These are phyloP conservation scores for Acmispon strigosus DNA, from an alignment of 306 rosid genomes.

Conservation along the genomic window DNA sequence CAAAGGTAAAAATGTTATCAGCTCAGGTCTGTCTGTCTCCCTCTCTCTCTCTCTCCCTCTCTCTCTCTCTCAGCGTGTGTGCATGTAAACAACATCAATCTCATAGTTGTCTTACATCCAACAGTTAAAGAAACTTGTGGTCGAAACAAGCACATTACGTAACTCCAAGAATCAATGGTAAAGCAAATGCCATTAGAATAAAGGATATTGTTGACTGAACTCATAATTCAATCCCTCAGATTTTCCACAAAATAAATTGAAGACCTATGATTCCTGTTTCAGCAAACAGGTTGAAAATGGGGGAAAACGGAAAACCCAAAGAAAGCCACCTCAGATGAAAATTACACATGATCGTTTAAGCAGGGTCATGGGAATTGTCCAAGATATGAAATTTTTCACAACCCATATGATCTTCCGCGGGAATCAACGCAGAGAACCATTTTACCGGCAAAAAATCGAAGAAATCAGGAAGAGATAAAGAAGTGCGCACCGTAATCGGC, in stretches of 20 bases:
- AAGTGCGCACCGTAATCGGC: conserved; percentile 42
- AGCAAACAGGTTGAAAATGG: not conserved
- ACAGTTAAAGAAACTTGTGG: not conserved
- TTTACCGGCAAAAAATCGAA: not conserved
- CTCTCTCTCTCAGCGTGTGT: no score
- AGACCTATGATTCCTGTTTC: conserved; percentile 11
- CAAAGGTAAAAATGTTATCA: not conserved
- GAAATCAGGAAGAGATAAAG: not conserved
- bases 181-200: not conserved
- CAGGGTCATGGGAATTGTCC: conserved; percentile 1
- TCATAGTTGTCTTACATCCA: not conserved
- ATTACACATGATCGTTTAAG: conserved; percentile 9
- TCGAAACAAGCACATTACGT: no score
- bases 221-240: conserved; percentile 3
- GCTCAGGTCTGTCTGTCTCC: not conserved
- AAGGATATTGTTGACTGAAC: not conserved
- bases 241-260: not conserved
- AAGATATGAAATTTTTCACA: not conserved
- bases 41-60: no score
- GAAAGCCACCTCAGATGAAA: conserved; percentile 16
- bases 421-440: not conserved
- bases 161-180: conserved; percentile 8
- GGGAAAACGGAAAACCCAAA: not conserved
- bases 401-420: not conserved
- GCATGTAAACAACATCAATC: not conserved